Base-by-base conservation (phyloP, 345 rosid species). In the Linum trigynum region DNA sequence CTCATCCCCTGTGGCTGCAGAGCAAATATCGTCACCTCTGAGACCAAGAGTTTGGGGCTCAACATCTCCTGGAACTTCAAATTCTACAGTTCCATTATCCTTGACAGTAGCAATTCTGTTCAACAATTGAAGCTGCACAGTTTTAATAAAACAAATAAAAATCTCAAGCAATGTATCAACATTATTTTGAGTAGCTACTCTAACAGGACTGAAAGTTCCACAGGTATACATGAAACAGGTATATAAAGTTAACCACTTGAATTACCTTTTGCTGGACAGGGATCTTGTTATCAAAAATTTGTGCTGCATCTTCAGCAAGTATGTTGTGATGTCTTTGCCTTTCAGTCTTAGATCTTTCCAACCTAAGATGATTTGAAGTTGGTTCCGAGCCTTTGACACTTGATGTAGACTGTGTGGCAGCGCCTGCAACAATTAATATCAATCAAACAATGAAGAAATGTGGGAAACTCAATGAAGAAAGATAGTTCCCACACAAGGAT, bases 41-140 rank as follows among this genome's bases (percentile, higher is more conserved):
- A 65, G 71, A 62, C 50, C 71, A 79, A 79, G 72, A 74, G 70
- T 68, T 61, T 75, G 85, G 5, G 84, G 79, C 71, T 81, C 88
- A 71, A 84, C 86, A 80, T 91, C 90, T 45, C 75, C 88, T 43
- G 98, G 91, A 69, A 95, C 84, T 69, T 87, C 88, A 78, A 95
- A 83, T 65, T 83, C 99, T 58, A 95, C 96, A 2, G 99, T 95
- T 67, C 99, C 99, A 76, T 94, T 83, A 81, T 86, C 83, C 81
- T 90, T 90, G 66, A 94, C 92, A 11, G 97, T 94, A 68, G 97
- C 96, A 76, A 94, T 82, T 78, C 99, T 84, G 64, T 83, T 88
- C 76, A 94, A 69, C 78, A 94, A 78, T 75, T 82, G 73, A 65
- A 84, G 81, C 99, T 94, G 91, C 90, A 80, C 67, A 63, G 45